Evolutionary conservation across 441 rosid genomes (phyloP), one percentile per base, ranked within the genome.

Genomic region (Oxalis stricta): DNA sequence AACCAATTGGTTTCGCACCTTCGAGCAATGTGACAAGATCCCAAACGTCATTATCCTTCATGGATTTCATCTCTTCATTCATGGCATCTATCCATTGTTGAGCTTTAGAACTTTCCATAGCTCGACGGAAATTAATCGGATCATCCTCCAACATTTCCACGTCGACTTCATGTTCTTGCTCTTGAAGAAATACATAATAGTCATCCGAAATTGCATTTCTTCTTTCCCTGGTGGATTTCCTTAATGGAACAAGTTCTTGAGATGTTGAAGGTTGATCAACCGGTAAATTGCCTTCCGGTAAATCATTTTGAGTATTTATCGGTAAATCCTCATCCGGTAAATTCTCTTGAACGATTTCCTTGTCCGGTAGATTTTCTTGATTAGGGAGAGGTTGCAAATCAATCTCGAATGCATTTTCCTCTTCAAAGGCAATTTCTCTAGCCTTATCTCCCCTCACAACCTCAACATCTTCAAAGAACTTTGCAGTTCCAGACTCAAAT

Each of bases 191-290:
- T 10, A 42, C 13, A 4, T 24, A 0, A 26, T 26, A 42, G 5
- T 28, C 29, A 42, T 33, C 29, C n/a, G 18, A 8, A 18, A 31
- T 45, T 0, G 29, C 8, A 5, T 2, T 18, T 45, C 39, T 45
- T 19, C 30, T 45, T 9, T 45, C 39, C 20, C 29, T 12, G 12
- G 30, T 32, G 19, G 50, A 33, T 24, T 21, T 14, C 33, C 7
- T 45, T 8, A 13, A 42, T 24, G 47, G 12, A 6, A 28, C n/a
- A n/a, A n/a, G n/a, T n/a, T n/a, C n/a, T n/a, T n/a, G n/a, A n/a
- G n/a, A n/a, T n/a, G n/a, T n/a, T n/a, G n/a, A n/a, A n/a, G n/a
- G n/a, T n/a, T n/a, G n/a, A n/a, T n/a, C n/a, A n/a, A n/a, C n/a
- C n/a, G n/a, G n/a, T n/a, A n/a, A n/a, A n/a, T n/a, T n/a, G n/a